Conservation (phyloP, 1,284 basidiomycete genomes). For the Cutaneotrichosporon mucoides region DNA sequence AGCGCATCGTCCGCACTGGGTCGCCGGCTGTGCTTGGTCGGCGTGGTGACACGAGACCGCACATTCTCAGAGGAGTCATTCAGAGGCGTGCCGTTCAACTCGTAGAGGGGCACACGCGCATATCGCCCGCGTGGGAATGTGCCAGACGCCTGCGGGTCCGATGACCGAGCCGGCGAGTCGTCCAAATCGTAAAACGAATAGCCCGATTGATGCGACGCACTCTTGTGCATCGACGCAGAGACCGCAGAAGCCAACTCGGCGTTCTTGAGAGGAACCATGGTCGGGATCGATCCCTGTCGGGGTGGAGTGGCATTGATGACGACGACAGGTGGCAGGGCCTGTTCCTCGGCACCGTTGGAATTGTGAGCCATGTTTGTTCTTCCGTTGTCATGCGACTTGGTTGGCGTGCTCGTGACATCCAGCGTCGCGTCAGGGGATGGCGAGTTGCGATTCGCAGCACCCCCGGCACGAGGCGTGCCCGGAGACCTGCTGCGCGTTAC, state of each 20-base stretch:
- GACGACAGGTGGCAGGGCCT: slow-evolving; percentile 2
- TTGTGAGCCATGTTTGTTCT: neutral
- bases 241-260: no score
- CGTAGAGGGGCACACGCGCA: slow-evolving; percentile 23
- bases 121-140: slow-evolving; percentile 27
- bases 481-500: slow-evolving; percentile 6
- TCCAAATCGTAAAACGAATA: slow-evolving; percentile 42
- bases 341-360: neutral
- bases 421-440: neutral
- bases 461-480: neutral
- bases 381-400: neutral
- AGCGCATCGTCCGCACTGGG: no score
- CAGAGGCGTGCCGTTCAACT: slow-evolving; percentile 2
- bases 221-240: neutral
- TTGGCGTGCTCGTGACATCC: neutral
- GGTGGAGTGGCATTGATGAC: slow-evolving; percentile 8
- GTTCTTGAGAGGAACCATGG: slow-evolving; percentile 23
- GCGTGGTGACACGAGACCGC: no score
- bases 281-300: slow-evolving; percentile 6
- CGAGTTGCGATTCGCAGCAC: neutral
- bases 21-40: no score
- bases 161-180: slow-evolving; percentile 2
- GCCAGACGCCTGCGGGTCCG: neutral
- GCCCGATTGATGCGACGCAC: slow-evolving; percentile 12
- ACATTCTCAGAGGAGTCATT: neutral